phyloP scores from a whole-genome alignment of 139 green algal species.

The Coelastrella sp. region DNA sequence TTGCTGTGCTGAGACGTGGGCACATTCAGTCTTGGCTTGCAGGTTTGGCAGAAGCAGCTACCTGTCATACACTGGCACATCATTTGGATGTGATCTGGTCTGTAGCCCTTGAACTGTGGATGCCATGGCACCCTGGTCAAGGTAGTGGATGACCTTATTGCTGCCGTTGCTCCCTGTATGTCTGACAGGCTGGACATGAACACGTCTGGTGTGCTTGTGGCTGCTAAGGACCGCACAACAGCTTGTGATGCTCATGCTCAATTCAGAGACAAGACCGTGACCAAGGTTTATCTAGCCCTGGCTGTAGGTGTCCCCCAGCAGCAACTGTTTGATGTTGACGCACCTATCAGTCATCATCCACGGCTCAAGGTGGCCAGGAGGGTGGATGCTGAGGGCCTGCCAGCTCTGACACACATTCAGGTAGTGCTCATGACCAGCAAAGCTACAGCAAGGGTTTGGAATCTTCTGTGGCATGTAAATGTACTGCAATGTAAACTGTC shows the following conservation, averaged over 20 bases:
- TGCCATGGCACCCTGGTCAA: no score
- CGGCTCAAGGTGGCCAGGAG: neutral
- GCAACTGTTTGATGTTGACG: constrained; percentile 66
- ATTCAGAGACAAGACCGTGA: constrained; percentile 28
- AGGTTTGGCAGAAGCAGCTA: no score
- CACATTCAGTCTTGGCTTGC: no score
- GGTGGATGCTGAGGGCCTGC: constrained; percentile 54
- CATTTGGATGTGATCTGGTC: no score
- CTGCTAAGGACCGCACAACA: constrained; percentile 22
- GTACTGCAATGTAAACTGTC: no score
- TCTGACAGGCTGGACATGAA: constrained; percentile 48
- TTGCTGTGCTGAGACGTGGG: no score
- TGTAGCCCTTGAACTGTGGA: no score
- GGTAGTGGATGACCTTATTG: neutral
- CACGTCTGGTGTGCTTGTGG: constrained; percentile 43
- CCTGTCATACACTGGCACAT: no score
- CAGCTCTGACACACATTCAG: constrained; percentile 61
- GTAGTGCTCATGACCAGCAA: neutral
- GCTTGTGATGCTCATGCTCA: constrained; percentile 15
- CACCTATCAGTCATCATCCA: constrained; percentile 69
- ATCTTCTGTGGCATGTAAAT: neutral
- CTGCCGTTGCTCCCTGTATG: neutral
- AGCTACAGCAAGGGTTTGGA: no score
- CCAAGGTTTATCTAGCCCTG: constrained; percentile 74
- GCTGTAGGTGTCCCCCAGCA: constrained; percentile 57